A percentile compares a stretch with the other conserved stretches of the same genome.
phyloP scores from a whole-genome alignment of 495 filamentous ascomycete species.

The Penicillium longicatenatum region DNA sequence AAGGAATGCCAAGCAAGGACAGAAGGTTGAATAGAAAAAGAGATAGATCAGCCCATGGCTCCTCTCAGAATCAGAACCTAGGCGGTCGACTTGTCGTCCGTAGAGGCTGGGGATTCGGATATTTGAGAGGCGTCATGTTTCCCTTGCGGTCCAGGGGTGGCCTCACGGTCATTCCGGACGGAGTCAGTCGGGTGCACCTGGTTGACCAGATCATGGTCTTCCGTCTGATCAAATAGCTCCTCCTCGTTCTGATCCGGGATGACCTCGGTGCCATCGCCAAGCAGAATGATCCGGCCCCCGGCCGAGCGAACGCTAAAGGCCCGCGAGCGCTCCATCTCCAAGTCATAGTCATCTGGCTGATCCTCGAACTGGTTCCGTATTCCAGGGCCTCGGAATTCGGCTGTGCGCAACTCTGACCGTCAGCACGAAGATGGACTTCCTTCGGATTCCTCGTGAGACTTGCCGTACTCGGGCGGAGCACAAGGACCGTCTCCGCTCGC shows the following conservation, averaged over 20 bases:
- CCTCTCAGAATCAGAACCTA: constrained; percentile 9
- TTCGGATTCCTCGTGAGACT: constrained; percentile 58
- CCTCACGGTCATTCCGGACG: constrained; percentile 53
- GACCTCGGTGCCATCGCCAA: constrained; percentile 92
- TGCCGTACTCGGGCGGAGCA: constrained; percentile 99
- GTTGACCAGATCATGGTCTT: constrained; percentile 71
- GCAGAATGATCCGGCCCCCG: constrained; percentile 79
- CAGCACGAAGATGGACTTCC: constrained; percentile 47
- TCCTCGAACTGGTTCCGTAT: constrained; percentile 88
- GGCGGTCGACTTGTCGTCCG: constrained; percentile 40
- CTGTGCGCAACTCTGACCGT: constrained; percentile 58
- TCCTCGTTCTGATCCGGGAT: constrained; percentile 82
- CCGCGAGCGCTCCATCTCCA: constrained; percentile 68
- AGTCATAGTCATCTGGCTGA: constrained; percentile 88
- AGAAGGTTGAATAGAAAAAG: constrained; percentile 14
- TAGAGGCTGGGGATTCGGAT: constrained; percentile 52
- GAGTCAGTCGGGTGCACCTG: constrained; percentile 53
- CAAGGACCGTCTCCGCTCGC: constrained; percentile 97
- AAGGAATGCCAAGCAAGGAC: constrained; percentile 25
- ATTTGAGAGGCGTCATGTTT: constrained; percentile 35
- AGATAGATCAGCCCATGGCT: constrained; percentile 5
- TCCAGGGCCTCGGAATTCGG: constrained; percentile 89
- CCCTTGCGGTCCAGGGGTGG: constrained; percentile 56
- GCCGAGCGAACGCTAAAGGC: constrained; percentile 66
- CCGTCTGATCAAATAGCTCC: constrained; percentile 85